A percentile compares a stretch with the other conserved stretches of the same genome.
These are phyloP conservation scores for Myochromella boudieri DNA, from an alignment of 768 basidiomycete genomes.

Conservation along the genomic window DNA sequence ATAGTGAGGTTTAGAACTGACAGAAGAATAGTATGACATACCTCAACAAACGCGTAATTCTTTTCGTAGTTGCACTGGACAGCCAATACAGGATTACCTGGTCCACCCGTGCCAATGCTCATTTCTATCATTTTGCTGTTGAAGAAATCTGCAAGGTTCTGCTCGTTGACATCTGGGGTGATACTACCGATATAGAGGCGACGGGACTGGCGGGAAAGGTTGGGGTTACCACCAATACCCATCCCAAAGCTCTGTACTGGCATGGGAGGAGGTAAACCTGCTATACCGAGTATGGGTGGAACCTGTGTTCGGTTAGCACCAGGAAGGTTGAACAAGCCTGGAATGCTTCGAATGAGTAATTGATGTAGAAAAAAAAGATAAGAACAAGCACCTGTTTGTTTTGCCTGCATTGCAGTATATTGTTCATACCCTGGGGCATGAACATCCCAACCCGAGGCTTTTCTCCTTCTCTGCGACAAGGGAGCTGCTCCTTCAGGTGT, in stretches of 20 bases:
- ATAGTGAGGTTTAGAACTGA: not conserved
- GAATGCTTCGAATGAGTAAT: slow-evolving; percentile 1
- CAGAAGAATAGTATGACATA: slow-evolving; percentile 32
- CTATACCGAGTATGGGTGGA: slow-evolving; percentile 77
- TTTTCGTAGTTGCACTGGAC: slow-evolving; percentile 99
- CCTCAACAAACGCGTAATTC: slow-evolving; percentile 98
- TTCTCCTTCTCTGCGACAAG: slow-evolving; percentile 82
- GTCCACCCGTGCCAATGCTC: slow-evolving; percentile 78
- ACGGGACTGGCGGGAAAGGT: slow-evolving; percentile 89
- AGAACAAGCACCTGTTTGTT: slow-evolving; percentile 78
- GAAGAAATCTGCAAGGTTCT: slow-evolving; percentile 91
- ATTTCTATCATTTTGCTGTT: slow-evolving; percentile 95
- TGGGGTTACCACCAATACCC: slow-evolving; percentile 85
- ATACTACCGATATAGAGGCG: slow-evolving; percentile 97
- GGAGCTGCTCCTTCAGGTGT: slow-evolving; percentile 85
- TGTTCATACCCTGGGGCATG: slow-evolving; percentile 95
- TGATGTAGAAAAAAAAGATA: slow-evolving; percentile 6
- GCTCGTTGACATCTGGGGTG: slow-evolving; percentile 91
- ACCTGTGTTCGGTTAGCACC: slow-evolving; percentile 91
- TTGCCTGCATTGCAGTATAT: slow-evolving; percentile 95
- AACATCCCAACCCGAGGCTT: slow-evolving; percentile 95
- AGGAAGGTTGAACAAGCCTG: slow-evolving; percentile 95
- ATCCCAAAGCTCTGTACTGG: slow-evolving; percentile 84
- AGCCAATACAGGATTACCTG: slow-evolving; percentile 88
- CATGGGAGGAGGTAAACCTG: slow-evolving; percentile 80